Evolutionary conservation across 345 rosid genomes (phyloP).

Genomic region (Noccaea caerulescens): DNA sequence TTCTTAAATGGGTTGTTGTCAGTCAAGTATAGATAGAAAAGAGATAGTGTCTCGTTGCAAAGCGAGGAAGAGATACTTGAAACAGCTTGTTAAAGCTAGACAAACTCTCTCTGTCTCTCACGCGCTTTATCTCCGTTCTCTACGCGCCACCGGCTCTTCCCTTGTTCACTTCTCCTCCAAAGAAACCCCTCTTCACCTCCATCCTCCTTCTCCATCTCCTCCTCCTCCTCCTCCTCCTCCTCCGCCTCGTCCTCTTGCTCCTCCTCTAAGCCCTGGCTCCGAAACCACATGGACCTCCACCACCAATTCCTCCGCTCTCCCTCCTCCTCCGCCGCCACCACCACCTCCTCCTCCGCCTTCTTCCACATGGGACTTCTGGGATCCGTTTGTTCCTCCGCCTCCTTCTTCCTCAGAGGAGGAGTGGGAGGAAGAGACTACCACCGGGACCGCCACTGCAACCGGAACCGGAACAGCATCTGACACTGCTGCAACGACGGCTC

Average conservation of each 20-base stretch:
- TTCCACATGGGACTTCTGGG: slow-evolving; percentile 95
- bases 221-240: slow-evolving; percentile 42
- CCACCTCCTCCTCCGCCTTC: slow-evolving; percentile 75
- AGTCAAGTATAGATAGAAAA: slow-evolving; percentile 74
- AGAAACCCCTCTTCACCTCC: slow-evolving; percentile 66
- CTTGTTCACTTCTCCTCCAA: slow-evolving; percentile 74
- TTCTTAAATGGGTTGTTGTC: slow-evolving; percentile 75
- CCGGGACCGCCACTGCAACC: slow-evolving; percentile 38
- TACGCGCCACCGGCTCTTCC: slow-evolving; percentile 81
- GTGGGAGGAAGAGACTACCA: slow-evolving; percentile 65
- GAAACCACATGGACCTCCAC: slow-evolving; percentile 85
- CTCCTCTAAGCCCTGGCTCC: slow-evolving; percentile 76
- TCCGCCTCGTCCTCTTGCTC: slow-evolving; percentile 52
- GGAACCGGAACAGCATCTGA: slow-evolving; percentile 49
- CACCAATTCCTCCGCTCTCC: slow-evolving; percentile 55
- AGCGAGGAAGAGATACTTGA: slow-evolving; percentile 87
- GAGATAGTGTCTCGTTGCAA: slow-evolving; percentile 89
- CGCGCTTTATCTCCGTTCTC: slow-evolving; percentile 85
- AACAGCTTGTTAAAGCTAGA: slow-evolving; percentile 80
- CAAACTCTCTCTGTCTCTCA: slow-evolving; percentile 83
- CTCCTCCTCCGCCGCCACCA: slow-evolving; percentile 48
- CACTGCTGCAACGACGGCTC: slow-evolving; percentile 47
- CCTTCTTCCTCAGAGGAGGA: slow-evolving; percentile 68
- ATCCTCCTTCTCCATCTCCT: slow-evolving; percentile 42
- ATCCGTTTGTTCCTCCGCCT: slow-evolving; percentile 71